phyloP scores from a whole-genome alignment of 345 rosid species.

The Ceriops zippeliana region DNA sequence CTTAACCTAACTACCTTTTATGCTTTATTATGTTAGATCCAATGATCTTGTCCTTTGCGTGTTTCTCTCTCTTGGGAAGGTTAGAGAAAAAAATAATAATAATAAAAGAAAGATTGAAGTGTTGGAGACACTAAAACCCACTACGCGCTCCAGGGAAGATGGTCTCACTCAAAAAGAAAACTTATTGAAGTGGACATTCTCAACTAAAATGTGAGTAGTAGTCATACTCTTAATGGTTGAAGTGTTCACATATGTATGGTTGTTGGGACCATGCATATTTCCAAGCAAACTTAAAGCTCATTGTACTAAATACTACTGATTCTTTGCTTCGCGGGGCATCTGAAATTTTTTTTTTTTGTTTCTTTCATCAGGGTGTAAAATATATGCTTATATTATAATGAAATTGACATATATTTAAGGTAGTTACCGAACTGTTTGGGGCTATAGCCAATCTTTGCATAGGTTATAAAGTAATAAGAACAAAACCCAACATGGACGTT shows the following conservation, averaged over 20 bases:
- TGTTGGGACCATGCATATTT: conserved; percentile 31
- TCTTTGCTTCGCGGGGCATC: conserved; percentile 17
- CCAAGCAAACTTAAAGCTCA: conserved; percentile 20
- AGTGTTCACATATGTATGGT: conserved; percentile 16
- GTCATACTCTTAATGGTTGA: conserved; percentile 28
- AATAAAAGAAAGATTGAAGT: neutral
- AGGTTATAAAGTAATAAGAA: neutral
- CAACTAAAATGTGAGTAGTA: conserved; percentile 21
- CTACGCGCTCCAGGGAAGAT: conserved; percentile 22
- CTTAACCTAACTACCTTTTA: conserved; percentile 34
- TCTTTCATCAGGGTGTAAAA: neutral
- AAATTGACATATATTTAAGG: too few relatives aligned
- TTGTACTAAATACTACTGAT: conserved; percentile 14
- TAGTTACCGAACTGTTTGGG: too few relatives aligned
- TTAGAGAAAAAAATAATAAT: neutral
- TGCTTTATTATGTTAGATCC: conserved; percentile 41
- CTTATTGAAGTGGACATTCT: conserved; percentile 30
- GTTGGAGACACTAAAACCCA: conserved; percentile 35
- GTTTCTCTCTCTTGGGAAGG: conserved; percentile 20
- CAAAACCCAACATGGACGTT: neutral
- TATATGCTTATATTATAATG: too few relatives aligned
- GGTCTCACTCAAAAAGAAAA: conserved; percentile 29
- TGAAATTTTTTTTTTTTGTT: conserved; percentile 1
- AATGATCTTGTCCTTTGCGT: conserved; percentile 31
- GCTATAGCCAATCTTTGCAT: neutral